These are phyloP conservation scores for Globisporangium orthogonon DNA, from an alignment of 352 stramenopile genomes.

Conservation along the genomic window DNA sequence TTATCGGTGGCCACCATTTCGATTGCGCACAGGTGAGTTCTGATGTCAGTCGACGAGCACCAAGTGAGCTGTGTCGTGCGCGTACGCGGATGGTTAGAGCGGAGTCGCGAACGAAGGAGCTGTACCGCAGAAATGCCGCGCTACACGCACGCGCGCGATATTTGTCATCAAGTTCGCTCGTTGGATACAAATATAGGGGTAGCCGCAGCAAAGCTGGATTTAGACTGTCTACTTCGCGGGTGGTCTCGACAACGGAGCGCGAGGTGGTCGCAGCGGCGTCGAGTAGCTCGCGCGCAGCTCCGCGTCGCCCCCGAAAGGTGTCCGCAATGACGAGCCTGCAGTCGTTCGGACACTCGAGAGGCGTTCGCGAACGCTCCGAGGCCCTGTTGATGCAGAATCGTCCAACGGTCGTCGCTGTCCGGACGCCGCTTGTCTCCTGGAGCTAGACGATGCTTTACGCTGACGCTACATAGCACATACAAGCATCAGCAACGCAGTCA, in stretches of 20 bases:
- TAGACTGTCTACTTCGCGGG: not conserved
- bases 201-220: no score
- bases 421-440: slow-evolving; percentile 2
- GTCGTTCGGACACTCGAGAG: slow-evolving; percentile 44
- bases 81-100: no score
- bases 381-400: slow-evolving; percentile 1
- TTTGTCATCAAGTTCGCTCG: no score
- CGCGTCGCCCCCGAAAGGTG: slow-evolving; percentile 47
- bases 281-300: slow-evolving; percentile 78
- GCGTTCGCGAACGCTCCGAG: slow-evolving; percentile 38
- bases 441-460: slow-evolving; percentile 13
- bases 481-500: not conserved
- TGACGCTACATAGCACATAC: slow-evolving; percentile 10
- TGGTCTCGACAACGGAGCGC: not conserved
- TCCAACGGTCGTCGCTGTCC: not conserved
- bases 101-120: no score
- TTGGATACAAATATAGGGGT: no score
- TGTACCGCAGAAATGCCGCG: no score
- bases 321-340: slow-evolving; percentile 17
- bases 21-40: not conserved
- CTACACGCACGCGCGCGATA: no score
- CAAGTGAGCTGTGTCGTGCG: no score
- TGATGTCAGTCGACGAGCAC: not conserved
- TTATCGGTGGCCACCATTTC: slow-evolving; percentile 5
- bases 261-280: slow-evolving; percentile 30